These are phyloP conservation scores for Claviceps sp. DNA, from an alignment of 2,329 filamentous ascomycete species.

Conservation along the genomic window DNA sequence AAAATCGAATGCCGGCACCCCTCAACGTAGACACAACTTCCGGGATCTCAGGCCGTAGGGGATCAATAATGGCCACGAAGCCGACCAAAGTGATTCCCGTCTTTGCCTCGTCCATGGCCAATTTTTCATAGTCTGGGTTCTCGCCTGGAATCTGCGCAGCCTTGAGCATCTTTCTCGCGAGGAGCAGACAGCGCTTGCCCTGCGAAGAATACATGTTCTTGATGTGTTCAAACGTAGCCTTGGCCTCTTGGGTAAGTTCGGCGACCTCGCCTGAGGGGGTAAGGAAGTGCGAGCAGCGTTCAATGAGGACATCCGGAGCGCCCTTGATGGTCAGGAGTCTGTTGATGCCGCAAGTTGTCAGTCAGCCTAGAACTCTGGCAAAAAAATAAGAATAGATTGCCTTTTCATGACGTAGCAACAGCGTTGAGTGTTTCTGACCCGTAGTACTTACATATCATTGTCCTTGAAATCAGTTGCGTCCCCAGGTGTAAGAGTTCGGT, in stretches of 20 bases:
- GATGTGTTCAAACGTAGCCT: conserved; percentile 36
- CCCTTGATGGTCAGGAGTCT: conserved; percentile 64
- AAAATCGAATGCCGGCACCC: conserved; percentile 58
- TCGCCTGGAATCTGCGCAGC: conserved; percentile 22
- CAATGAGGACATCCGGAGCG: conserved; percentile 60
- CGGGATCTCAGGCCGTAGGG: conserved; percentile 59
- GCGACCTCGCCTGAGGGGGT: conserved; percentile 39
- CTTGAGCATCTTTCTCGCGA: conserved; percentile 46
- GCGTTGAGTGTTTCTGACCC: too few species aligned
- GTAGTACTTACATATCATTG: conserved; percentile 21
- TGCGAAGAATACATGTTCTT: conserved; percentile 58
- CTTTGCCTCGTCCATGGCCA: conserved; percentile 39
- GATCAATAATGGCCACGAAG: conserved; percentile 66
- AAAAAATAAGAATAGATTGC: neutral
- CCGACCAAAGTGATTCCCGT: conserved; percentile 56
- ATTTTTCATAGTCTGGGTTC: conserved; percentile 34
- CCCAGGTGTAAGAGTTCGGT: conserved; percentile 23
- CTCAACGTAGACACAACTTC: conserved; percentile 53
- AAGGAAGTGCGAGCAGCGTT: conserved; percentile 45
- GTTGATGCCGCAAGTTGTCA: neutral
- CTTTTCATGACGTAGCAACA: too few species aligned
- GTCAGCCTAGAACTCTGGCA: neutral
- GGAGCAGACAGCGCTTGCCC: conserved; percentile 53
- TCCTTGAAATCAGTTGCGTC: conserved; percentile 22
- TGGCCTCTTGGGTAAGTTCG: conserved; percentile 32